Base-by-base conservation (phyloP, 805 yeast genomes). In the Saccharomycopsis fibuligera region DNA sequence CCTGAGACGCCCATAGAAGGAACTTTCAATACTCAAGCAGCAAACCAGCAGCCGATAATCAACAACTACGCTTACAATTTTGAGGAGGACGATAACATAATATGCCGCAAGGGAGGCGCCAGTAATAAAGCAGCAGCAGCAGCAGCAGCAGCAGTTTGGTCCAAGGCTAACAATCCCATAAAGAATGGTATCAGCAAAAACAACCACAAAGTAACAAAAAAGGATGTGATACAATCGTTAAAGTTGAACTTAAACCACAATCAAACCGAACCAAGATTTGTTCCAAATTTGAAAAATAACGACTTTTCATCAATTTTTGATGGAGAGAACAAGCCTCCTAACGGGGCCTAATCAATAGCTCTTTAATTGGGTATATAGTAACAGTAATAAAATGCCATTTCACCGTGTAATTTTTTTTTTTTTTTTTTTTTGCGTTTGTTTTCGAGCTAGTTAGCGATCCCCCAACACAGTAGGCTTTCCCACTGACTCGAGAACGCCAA, bases 1-100 rank as follows among this genome's bases (percentile, higher is more conserved):
- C 37, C 37, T 12, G 37, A 33, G n/a, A 33, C 37, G 19, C 37
- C 37, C 5, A 33, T 33, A 33, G 37, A 33, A 33, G 37, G 37
- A 17, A 9, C 19, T 33, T 33, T 33, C 19, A 16, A 6, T 6
- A 27, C 31, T 27, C 31, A 27, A 8, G 12, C 8, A 12, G 10
- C 37, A 33, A 8, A 9, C 17, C 37, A 33, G 37, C 14, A 8
- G 9, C 17, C 37, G 5, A 33, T 33, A n/a, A n/a, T n/a, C n/a
- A n/a, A n/a, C 17, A 33, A n/a, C n/a, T 33, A 33, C 19, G n/a
- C 37, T 33, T 33, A 33, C 19, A 33, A 33, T 33, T 16, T 33
- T 16, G 37, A 33, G 8, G 37, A 33, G 19, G 19, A 33, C 5
- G 17, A 33, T 10, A 17, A 6, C 19, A 33, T 33, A 33, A 8